Conservation (phyloP, 805 yeast species). For the Ogataea angusta region DNA sequence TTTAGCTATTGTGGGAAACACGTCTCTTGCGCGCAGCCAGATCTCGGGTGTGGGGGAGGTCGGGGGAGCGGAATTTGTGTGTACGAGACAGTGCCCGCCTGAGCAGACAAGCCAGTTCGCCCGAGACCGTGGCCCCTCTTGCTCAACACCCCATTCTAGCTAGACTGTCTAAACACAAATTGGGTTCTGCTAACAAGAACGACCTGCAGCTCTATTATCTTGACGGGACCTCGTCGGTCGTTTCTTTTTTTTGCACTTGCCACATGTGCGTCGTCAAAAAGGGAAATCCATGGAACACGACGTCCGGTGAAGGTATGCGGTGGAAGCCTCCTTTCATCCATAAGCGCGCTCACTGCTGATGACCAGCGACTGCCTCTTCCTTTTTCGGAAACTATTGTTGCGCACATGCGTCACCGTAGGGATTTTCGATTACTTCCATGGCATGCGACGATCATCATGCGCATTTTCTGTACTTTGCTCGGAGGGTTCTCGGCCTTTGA, state of each 20-base stretch:
- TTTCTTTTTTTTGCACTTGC: neutral
- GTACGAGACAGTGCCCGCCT: neutral
- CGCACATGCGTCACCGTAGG: neutral
- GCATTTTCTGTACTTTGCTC: neutral
- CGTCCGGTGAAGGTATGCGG: neutral
- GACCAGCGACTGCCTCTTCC: neutral
- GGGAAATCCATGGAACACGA: neutral
- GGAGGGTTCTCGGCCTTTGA: neutral
- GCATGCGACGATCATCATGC: slow-evolving; percentile 5
- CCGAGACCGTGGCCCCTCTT: neutral
- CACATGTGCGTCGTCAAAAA: neutral
- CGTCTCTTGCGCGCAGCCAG: neutral
- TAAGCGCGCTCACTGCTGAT: neutral
- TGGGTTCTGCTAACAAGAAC: neutral
- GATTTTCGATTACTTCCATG: slow-evolving; percentile 2
- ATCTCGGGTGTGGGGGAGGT: neutral
- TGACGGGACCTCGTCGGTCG: neutral
- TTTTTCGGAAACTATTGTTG: neutral
- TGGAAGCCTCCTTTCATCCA: neutral
- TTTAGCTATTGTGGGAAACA: neutral
- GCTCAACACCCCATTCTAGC: neutral
- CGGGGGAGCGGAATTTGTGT: too few species aligned
- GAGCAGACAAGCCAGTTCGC: too few species aligned
- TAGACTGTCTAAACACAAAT: neutral
- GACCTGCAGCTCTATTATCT: neutral